A percentile compares a stretch with the other conserved stretches of the same genome.
phyloP scores from a whole-genome alignment of 225 moss, liverwort and hornwort genomes.

The Ulota crispa region DNA sequence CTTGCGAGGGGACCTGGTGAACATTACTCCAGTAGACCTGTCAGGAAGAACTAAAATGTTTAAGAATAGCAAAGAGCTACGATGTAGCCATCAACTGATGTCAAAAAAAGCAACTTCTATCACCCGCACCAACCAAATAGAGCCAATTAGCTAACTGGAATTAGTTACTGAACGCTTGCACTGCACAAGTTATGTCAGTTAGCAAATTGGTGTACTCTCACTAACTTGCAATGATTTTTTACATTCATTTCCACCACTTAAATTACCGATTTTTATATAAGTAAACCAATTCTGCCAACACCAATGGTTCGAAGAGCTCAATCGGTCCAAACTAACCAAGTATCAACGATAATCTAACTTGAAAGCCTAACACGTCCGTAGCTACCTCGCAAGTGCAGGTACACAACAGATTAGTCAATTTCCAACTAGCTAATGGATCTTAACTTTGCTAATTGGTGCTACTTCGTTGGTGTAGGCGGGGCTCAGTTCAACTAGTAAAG shows the following conservation, averaged over 20 bases:
- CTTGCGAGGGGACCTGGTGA: slow-evolving; percentile 38
- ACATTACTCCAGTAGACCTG: slow-evolving; percentile 33
- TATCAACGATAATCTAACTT: not conserved
- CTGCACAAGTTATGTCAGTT: not conserved
- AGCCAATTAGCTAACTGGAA: not conserved
- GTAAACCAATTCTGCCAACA: not conserved
- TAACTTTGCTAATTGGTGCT: not conserved
- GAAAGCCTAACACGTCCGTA: not conserved
- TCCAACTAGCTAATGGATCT: not conserved
- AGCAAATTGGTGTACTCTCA: not conserved
- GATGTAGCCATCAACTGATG: not conserved
- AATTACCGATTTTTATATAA: not conserved
- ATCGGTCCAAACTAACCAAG: not conserved
- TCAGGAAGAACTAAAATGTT: slow-evolving; percentile 1
- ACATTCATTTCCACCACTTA: not conserved
- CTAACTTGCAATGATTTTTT: not conserved
- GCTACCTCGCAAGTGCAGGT: not conserved
- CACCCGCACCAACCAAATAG: not conserved
- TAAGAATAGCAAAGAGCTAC: not conserved
- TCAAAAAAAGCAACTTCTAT: not conserved
- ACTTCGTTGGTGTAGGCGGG: not conserved
- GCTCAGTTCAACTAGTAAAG: not conserved
- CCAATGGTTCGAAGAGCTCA: not conserved
- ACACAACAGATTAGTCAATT: not conserved
- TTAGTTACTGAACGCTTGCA: not conserved